phyloP scores from a whole-genome alignment of 108 stramenopile genomes.

The Mediolabrus comicus region DNA sequence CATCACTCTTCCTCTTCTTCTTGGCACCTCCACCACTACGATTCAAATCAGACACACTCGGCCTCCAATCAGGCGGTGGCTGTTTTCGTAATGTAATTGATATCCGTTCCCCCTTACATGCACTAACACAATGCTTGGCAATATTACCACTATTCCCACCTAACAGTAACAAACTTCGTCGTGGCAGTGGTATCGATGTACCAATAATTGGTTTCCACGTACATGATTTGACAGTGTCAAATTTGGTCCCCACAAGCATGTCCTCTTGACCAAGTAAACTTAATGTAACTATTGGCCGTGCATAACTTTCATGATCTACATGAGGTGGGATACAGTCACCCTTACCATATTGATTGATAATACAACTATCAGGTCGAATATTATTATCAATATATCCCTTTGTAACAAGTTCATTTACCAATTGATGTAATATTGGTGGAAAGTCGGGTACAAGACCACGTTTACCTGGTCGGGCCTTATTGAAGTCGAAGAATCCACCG shows the following conservation, averaged over 20 bases:
- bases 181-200: constrained; percentile 18
- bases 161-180: constrained; percentile 36
- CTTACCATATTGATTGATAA: constrained; percentile 41
- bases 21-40: too few relatives aligned
- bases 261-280: constrained; percentile 45
- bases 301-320: constrained; percentile 41
- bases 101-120: constrained; percentile 37
- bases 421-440: constrained; percentile 21
- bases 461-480: constrained; percentile 37
- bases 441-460: constrained; percentile 39
- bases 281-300: constrained; percentile 38
- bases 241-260: constrained; percentile 42
- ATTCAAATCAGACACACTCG: constrained; percentile 38
- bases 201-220: constrained; percentile 38
- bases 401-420: constrained; percentile 25
- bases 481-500: constrained; percentile 45
- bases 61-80: constrained; percentile 47
- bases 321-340: constrained; percentile 51
- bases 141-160: constrained; percentile 45
- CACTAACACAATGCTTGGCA: constrained; percentile 47
- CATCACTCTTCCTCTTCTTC: neutral
- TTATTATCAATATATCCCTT: constrained; percentile 17
- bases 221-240: constrained; percentile 24
- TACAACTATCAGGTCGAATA: constrained; percentile 39
- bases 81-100: constrained; percentile 47